Evolutionary conservation across 495 filamentous ascomycete species (phyloP), one percentile per base, ranked within the genome.

Genomic region (Trichoderma orchidacearum): DNA sequence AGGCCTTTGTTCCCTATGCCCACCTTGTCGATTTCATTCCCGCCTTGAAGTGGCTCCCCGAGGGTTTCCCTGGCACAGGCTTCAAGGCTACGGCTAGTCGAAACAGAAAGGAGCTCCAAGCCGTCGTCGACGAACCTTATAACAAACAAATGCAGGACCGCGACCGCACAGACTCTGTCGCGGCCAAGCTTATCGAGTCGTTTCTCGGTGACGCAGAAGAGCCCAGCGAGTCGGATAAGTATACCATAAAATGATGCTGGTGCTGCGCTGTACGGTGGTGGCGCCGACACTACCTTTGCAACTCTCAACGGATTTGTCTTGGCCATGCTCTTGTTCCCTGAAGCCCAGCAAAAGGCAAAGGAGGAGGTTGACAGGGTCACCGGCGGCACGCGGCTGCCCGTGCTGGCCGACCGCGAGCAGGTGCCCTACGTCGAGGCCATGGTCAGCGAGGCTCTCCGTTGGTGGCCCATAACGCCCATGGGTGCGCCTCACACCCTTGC

Each of bases 331-430:
- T 72, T 65, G 56, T 78, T 76, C 0, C 62, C 62, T 12, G 70
- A 77, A 5, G 75, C 71, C 4, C 72, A 76, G 55, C 59, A 59
- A 6, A 73, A 68, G 28, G 76, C 76, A 5, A 75, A 76, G 55
- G 75, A 70, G 27, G 77, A 82, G 57, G 65, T 82, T n/a, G 78
- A 80, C 56, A 48, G 61, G 1, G 71, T 77, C 3, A 55, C 75
- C 15, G 72, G 76, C 1, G 9, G 53, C 15, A 67, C 68, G 35
- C 64, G 75, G 0, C 60, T 68, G 13, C 76, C 76, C 0, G 66
- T 58, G 55, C 72, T 75, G 60, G 61, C 60, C 12, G 75, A 80
- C 62, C 62, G 70, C 50, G 52, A 56, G 17, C 63, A 68, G 31
- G 62, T 79, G 13, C 75, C 74, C 2, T 80, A 77, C 58, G 64